Base-by-base conservation (phyloP, 2,329 filamentous ascomycete species). In the Cordyceps farinosa region DNA sequence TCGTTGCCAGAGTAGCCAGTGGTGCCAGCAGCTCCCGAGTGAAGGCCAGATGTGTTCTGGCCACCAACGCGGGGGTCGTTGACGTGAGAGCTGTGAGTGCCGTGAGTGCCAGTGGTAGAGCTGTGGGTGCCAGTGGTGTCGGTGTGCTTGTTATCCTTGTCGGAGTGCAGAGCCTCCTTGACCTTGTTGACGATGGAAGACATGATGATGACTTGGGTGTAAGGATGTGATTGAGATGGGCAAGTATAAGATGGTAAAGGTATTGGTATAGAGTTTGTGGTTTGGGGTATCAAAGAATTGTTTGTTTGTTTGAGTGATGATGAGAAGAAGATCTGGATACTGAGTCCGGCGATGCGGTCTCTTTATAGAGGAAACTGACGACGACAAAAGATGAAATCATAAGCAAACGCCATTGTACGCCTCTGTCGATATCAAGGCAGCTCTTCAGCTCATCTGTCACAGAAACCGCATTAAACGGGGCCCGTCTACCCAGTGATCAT, bases 181-280 rank as follows among this genome's bases (percentile, higher is more conserved):
- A 85, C 79, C 76, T 86, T 86, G 79, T 86, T 81, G 71, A 85
- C 74, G 70, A 86, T 76, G 68, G 75, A 74, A 74, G 84, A 84
- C 84, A 86, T 86, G 71, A 66, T 84, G 77, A 48, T 84, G 77
- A 48, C 5, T 57, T 65, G 62, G 62, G 56, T 70, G 44, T 15
- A 51, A 32, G 9, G 50, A 30, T 55, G 9, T 30, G 27, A 34
- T 10, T 61, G 13, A 3, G 15, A 27, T 29, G 11, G n/a, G 32
- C 22, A 27, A 27, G 17, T 22, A 50, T 50, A 13, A 17, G 27
- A 2, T 17, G 17, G 50, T 52, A 11, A n/a, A 52, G 27, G 29
- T 52, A 48, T 52, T 32, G 10, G 8, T 63, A 32, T 62, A 64
- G 40, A 51, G 59, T 40, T 59, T 59, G 40, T 22, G 22, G 22